Evolutionary conservation across 768 basidiomycete species (phyloP), one percentile per base, ranked within the genome.

Genomic region (Termitomyces sp.): DNA sequence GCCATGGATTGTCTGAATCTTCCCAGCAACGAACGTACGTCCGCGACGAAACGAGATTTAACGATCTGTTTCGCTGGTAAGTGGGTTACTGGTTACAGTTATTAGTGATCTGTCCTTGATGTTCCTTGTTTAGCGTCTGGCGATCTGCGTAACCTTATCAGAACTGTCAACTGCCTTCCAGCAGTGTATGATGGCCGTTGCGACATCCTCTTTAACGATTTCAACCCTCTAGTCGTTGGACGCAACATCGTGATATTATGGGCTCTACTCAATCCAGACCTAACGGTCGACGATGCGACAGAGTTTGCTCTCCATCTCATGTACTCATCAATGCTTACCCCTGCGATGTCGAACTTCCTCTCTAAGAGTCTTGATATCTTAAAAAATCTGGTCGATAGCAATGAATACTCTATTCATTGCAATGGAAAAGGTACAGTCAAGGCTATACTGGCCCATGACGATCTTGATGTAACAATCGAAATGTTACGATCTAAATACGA

Each of bases 301-400:
- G 72, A 72, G 57, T 59, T 72, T 33, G 64, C 67, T 18, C 57
- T 67, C 2, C 72, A 73, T 57, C 58, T 73, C n/a, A 69, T 72
- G 70, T 73, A 73, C 55, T 73, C 72, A 28, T 63, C 69, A 26
- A 62, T 62, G n/a, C 64, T 73, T 38, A 65, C 69, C 13, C 53
- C 52, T 40, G 49, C 58, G 8, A 63, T 65, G 55, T 68, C 68
- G 4, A 61, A 61, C n/a, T 68, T 69, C 30, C 61, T 70, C n/a
- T 53, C 65, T 33, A 62, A 62, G 28, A 64, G 61, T 33, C 57
- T 70, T 38, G 57, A 59, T n/a, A 58, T 62, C 33, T 60, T 73
- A 28, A 63, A 65, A 52, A 58, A 53, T 47, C 50, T 38, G 46
- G 36, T 28, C 44, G 58, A 40, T 50, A 64, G 54, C 44, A 58